Evolutionary conservation across 1,139 yeast species (phyloP), one percentile per base, ranked within the genome.

Genomic region (Pichia sp.): DNA sequence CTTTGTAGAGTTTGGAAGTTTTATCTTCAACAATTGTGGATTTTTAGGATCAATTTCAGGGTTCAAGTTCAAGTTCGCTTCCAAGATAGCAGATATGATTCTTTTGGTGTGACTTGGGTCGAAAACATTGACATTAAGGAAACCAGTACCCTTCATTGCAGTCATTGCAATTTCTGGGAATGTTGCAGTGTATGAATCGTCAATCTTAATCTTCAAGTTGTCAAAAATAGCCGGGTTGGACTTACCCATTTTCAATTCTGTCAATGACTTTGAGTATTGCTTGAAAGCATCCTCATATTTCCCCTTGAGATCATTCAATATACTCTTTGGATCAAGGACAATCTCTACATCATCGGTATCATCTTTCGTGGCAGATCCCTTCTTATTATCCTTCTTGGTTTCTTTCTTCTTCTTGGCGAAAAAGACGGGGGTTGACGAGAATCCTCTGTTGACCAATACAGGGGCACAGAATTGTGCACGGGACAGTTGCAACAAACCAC

Each of bases 111-210:
- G 71, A 34, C 65, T 65, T 10, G 95, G 93, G 50, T 87, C 96
- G 57, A 80, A 88, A 2, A 87, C 91, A 0, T 94, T 86, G 22
- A 88, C 71, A 32, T 75, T 62, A 34, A 83, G 66, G 29, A 42
- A 45, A 18, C 47, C 49, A 40, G 76, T 68, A 10, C 91, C 91
- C 50, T 85, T 82, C 35, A 78, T 52, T 1, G 85, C 69, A 7
- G 94, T 77, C 43, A 84, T 83, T 1, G 96, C 96, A 22, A 87
- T 59, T 8, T 76, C 67, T 5, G 72, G 69, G 52, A 80, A 81
- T 7, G 66, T 67, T 6, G 59, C 54, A n/a, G 60, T 56, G 38
- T 62, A 62, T 26, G 67, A 66, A 20, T 62, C 62, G 18, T 65
- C 66, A n/a, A 72, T 55, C n/a, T 64, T 62, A 10, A 87, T 70